A percentile compares a stretch with the other conserved stretches of the same genome.
Evolutionary conservation across 306 rosid species (phyloP).

Genomic region (Mimosa pudica): DNA sequence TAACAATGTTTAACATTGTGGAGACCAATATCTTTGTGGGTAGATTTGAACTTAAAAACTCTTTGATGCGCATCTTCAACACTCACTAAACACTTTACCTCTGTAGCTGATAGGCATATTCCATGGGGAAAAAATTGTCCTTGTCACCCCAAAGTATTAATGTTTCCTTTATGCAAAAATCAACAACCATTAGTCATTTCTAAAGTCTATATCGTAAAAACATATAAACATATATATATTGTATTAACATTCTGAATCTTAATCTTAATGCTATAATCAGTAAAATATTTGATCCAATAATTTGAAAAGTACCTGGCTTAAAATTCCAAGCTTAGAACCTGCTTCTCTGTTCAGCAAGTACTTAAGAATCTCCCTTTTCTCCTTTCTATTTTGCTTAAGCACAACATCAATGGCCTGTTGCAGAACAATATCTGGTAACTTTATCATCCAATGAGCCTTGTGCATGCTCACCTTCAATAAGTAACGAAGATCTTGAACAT

Average conservation of each 20-base stretch:
- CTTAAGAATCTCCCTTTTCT: slow-evolving; percentile 38
- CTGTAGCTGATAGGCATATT: slow-evolving; percentile 38
- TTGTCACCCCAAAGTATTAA: slow-evolving; percentile 53
- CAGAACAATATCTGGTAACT: slow-evolving; percentile 40
- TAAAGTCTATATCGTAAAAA: too few species aligned
- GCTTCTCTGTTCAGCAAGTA: slow-evolving; percentile 35
- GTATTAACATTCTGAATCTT: too few species aligned
- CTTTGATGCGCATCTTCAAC: too few species aligned
- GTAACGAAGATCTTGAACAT: slow-evolving; percentile 34
- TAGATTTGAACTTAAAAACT: too few species aligned
- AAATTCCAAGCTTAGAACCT: slow-evolving; percentile 37
- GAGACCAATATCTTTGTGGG: too few species aligned
- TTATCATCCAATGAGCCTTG: slow-evolving; percentile 26
- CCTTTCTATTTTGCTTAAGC: slow-evolving; percentile 33
- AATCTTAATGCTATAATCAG: too few species aligned
- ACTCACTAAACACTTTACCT: slow-evolving; percentile 22
- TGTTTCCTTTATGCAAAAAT: slow-evolving; percentile 35
- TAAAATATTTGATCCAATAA: background rate
- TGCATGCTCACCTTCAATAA: slow-evolving; percentile 29
- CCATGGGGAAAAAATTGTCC: slow-evolving; percentile 41
- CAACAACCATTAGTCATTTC: too few species aligned
- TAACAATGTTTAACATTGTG: too few species aligned
- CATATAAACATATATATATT: too few species aligned
- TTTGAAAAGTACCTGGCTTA: background rate
- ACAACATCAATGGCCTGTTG: slow-evolving; percentile 32